A percentile compares a stretch with the other conserved stretches of the same genome.
Evolutionary conservation across 768 basidiomycete species (phyloP).

Genomic region (Lentinus tigrinus): DNA sequence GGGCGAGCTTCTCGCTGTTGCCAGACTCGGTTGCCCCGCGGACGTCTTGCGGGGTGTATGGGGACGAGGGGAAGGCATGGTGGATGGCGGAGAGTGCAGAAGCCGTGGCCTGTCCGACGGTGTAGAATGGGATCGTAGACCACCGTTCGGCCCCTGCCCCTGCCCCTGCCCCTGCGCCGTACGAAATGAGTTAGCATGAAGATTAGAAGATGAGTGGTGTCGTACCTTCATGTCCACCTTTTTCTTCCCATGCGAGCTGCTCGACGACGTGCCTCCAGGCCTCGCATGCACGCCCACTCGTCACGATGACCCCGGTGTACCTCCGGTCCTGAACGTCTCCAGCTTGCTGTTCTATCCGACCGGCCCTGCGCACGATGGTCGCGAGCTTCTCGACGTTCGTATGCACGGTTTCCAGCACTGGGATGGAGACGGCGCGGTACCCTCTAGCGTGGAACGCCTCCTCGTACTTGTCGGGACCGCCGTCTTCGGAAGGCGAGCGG

Average conservation of each 20-base stretch:
- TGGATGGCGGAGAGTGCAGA: conserved; percentile 39
- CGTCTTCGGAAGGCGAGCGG: conserved; percentile 34
- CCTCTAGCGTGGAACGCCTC: conserved; percentile 43
- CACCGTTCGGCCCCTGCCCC: conserved; percentile 39
- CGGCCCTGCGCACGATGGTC: conserved; percentile 38
- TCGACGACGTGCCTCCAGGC: conserved; percentile 57
- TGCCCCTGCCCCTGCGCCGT: conserved; percentile 24
- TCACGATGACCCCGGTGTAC: conserved; percentile 67
- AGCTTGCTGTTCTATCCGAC: not conserved
- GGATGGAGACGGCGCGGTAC: conserved; percentile 57
- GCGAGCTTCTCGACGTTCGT: conserved; percentile 48
- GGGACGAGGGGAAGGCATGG: conserved; percentile 26
- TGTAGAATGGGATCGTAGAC: conserved; percentile 69
- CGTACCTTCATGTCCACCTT: not conserved
- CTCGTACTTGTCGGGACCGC: conserved; percentile 57
- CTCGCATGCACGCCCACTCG: conserved; percentile 75
- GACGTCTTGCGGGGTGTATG: conserved; percentile 33
- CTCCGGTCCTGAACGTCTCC: not conserved
- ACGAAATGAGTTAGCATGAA: not conserved
- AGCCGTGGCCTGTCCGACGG: conserved; percentile 69
- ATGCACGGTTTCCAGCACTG: conserved; percentile 68
- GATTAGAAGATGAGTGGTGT: no score
- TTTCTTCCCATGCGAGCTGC: not conserved
- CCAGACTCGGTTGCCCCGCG: conserved; percentile 55
- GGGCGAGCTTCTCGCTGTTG: conserved; percentile 64